These are phyloP conservation scores for Eimeria sp. DNA, from an alignment of 169 alveolate species.

Conservation along the genomic window DNA sequence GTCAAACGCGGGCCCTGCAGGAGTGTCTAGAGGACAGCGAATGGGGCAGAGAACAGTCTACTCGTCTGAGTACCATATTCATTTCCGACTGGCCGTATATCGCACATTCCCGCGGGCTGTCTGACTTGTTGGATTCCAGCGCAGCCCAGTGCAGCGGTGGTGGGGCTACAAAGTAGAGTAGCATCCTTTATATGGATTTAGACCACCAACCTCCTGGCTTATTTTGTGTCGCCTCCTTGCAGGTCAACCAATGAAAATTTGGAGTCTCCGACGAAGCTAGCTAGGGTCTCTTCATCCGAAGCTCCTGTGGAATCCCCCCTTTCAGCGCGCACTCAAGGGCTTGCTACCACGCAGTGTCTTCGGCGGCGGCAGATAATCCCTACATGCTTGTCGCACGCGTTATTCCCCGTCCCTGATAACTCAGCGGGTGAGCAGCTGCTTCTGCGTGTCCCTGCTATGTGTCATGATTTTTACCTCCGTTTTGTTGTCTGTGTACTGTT, in stretches of 20 bases:
- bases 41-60: background rate
- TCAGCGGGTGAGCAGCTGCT: conserved; percentile 34
- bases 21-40: background rate
- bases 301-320: background rate
- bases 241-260: background rate
- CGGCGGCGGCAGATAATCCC: conserved; percentile 25
- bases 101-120: background rate
- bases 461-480: background rate
- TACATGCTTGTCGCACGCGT: conserved; percentile 9
- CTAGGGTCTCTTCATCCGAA: background rate
- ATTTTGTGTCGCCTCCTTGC: background rate
- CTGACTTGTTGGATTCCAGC: background rate
- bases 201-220: background rate
- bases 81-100: too few species aligned
- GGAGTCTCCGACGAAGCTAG: background rate
- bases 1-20: too few species aligned
- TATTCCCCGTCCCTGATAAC: conserved; percentile 25
- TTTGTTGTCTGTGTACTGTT: background rate
- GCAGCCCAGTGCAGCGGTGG: background rate
- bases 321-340: background rate
- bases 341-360: background rate
- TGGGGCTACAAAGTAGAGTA: background rate
- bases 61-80: background rate
- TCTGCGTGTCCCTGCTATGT: background rate
- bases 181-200: background rate